Percentiles rank a stretch among this genome's conserved stretches.
Conservation (phyloP, 768 basidiomycete genomes). For the Boletus rubroflammeus region DNA sequence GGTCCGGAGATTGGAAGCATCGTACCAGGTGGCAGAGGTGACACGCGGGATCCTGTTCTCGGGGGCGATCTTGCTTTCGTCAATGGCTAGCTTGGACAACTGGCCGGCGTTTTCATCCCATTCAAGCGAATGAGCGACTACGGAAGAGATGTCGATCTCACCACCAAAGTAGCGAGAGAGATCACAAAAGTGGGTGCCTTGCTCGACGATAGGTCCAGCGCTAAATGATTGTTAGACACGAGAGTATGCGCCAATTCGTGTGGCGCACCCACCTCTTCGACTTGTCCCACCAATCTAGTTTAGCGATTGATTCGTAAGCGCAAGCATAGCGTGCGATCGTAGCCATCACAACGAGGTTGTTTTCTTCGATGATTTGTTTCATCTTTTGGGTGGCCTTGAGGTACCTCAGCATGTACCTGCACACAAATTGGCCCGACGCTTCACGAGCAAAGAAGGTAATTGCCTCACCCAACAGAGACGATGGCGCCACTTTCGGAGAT, state of each 20-base stretch:
- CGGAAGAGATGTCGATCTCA: slow-evolving; percentile 80
- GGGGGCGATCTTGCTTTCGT: slow-evolving; percentile 79
- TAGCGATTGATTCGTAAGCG: slow-evolving; percentile 76
- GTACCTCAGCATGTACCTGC: slow-evolving; percentile 90
- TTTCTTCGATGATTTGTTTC: slow-evolving; percentile 93
- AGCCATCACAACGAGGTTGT: slow-evolving; percentile 91
- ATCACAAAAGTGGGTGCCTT: slow-evolving; percentile 97
- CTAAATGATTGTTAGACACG: slow-evolving; percentile 26
- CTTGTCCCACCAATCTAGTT: slow-evolving; percentile 94
- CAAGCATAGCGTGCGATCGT: slow-evolving; percentile 94
- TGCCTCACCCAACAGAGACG: slow-evolving; percentile 80
- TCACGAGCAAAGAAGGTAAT: neutral
- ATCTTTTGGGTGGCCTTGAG: slow-evolving; percentile 93
- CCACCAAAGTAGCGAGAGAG: slow-evolving; percentile 97
- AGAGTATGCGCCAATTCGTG: neutral
- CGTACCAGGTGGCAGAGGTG: slow-evolving; percentile 85
- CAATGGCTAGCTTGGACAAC: slow-evolving; percentile 75
- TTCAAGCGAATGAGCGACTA: slow-evolving; percentile 84
- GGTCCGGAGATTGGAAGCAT: slow-evolving; percentile 21
- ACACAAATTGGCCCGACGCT: neutral
- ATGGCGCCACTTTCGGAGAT: slow-evolving; percentile 70
- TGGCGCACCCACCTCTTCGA: slow-evolving; percentile 64
- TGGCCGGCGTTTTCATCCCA: slow-evolving; percentile 88
- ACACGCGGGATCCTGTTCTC: slow-evolving; percentile 93
- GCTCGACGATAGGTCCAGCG: slow-evolving; percentile 81